Percentiles rank a stretch among this genome's conserved stretches.
Evolutionary conservation across 805 yeast genomes (phyloP).

Genomic region (Wickerhamomyces ciferrii): DNA sequence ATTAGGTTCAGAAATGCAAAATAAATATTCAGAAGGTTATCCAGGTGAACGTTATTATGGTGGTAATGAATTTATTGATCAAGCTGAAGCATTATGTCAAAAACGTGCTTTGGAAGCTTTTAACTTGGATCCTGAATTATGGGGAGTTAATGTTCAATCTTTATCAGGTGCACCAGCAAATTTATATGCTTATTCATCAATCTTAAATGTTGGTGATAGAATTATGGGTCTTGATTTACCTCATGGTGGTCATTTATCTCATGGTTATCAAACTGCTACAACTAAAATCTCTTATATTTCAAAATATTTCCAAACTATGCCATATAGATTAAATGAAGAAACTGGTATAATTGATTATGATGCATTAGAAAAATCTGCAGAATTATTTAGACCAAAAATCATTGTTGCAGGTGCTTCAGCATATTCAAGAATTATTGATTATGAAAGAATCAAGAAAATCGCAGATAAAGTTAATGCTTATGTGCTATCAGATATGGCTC

Average conservation of each 20-base stretch:
- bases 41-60: conserved; percentile 98
- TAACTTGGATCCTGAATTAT: conserved; percentile 63
- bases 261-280: conserved; percentile 90
- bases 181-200: conserved; percentile 84
- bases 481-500: conserved; percentile 94
- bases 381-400: conserved; percentile 88
- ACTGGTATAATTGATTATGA: conserved; percentile 95
- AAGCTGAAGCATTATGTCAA: conserved; percentile 86
- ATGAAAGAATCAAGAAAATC: conserved; percentile 82
- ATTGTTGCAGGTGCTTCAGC: conserved; percentile 98
- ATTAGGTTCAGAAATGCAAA: conserved; percentile 94
- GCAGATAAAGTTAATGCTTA: conserved; percentile 94
- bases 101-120: conserved; percentile 86
- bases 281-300: conserved; percentile 90
- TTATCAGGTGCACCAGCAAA: conserved; percentile 97
- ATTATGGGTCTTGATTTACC: conserved; percentile 97
- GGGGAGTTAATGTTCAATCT: conserved; percentile 98
- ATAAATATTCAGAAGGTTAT: conserved; percentile 97
- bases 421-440: conserved; percentile 86
- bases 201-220: conserved; percentile 86
- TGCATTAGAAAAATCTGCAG: conserved; percentile 73
- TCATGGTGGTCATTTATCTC: conserved; percentile 97
- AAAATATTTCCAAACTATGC: conserved; percentile 96
- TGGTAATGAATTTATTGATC: conserved; percentile 93
- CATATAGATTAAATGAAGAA: conserved; percentile 79